Percentiles rank a stretch among this genome's conserved stretches.
phyloP scores from a whole-genome alignment of 2,329 filamentous ascomycete genomes.

The Hypoxylon sp. region DNA sequence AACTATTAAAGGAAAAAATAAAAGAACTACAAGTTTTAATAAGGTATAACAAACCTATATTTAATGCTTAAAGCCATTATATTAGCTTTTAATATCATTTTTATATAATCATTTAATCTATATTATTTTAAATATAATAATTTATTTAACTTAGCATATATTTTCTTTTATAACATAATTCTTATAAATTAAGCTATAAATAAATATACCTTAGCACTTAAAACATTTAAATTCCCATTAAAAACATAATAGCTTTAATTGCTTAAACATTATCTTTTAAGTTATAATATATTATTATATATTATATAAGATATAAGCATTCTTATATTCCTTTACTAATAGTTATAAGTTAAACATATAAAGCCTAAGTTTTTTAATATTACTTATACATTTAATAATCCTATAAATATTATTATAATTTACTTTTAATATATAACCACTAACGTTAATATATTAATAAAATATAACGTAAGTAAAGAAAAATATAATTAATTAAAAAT shows the following conservation, averaged over 20 bases:
- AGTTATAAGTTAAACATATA: conserved; percentile 7
- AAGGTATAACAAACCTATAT: conserved; percentile 5
- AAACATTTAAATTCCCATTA: neutral
- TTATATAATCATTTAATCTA: no score
- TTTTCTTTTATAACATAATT: conserved; percentile 10
- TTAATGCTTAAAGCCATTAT: no score
- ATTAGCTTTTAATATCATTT: no score
- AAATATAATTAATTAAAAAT: no score
- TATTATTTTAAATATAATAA: no score
- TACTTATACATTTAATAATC: neutral
- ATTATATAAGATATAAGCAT: neutral
- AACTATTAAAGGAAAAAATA: no score
- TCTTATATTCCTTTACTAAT: neutral
- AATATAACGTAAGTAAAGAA: no score
- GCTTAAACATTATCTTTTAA: conserved; percentile 8
- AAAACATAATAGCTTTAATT: neutral
- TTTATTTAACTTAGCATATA: conserved; percentile 5
- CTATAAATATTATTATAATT: no score
- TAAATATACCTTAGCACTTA: neutral
- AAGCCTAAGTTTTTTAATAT: neutral
- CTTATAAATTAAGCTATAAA: neutral
- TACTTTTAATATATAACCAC: no score
- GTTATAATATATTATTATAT: conserved; percentile 13
- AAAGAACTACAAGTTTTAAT: neutral
- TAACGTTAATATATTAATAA: no score